Evolutionary conservation across 2,329 filamentous ascomycete species (phyloP).

Genomic region (Emmonsia crescens): DNA sequence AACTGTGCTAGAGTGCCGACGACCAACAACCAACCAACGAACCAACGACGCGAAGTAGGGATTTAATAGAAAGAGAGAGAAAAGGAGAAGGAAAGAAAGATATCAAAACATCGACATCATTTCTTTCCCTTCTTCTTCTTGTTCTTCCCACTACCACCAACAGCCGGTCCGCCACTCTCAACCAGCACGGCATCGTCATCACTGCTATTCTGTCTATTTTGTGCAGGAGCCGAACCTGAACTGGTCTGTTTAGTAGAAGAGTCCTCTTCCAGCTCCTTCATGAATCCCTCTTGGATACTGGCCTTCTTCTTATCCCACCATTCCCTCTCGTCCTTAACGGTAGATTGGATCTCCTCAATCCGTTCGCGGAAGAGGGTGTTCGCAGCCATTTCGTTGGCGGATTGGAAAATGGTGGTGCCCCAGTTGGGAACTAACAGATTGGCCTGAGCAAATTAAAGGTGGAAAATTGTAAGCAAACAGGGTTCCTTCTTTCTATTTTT

Average conservation of each 20-base stretch:
- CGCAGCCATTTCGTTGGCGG: constrained; percentile 87
- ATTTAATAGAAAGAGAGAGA: neutral
- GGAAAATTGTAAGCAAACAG: neutral
- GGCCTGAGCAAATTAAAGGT: constrained; percentile 47
- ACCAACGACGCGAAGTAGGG: neutral
- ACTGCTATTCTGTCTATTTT: constrained; percentile 31
- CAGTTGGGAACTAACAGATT: constrained; percentile 81
- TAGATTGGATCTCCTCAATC: constrained; percentile 62
- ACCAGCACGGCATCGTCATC: constrained; percentile 71
- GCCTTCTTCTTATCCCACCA: constrained; percentile 86
- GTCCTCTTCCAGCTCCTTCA: constrained; percentile 61
- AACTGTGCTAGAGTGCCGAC: neutral
- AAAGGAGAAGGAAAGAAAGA: neutral
- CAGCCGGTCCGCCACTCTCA: constrained; percentile 46
- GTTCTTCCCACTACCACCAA: constrained; percentile 18
- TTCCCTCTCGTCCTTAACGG: constrained; percentile 62
- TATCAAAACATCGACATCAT: constrained; percentile 16
- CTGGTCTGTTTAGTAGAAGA: constrained; percentile 14
- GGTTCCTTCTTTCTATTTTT: neutral
- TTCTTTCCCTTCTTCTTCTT: constrained; percentile 41
- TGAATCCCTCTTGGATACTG: constrained; percentile 62
- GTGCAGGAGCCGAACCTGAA: neutral
- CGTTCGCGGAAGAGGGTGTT: constrained; percentile 67
- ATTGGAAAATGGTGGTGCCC: constrained; percentile 94
- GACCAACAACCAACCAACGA: neutral